Evolutionary conservation across 805 yeast genomes (phyloP).

Genomic region (Pichia californica): DNA sequence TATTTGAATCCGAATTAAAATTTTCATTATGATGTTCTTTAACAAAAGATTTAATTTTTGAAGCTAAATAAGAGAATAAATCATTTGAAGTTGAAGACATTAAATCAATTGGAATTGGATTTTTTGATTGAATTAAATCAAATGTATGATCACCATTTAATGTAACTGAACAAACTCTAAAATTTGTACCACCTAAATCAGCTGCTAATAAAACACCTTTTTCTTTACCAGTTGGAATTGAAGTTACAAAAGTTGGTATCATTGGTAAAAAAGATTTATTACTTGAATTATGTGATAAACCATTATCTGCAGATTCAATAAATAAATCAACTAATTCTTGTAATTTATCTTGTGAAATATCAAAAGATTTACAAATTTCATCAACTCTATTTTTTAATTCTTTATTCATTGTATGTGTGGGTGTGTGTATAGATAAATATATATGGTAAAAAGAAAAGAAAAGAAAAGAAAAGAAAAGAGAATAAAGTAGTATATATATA

Average conservation of each 20-base stretch:
- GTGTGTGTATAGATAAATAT: too few species aligned
- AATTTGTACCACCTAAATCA: constrained; percentile 94
- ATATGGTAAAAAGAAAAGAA: too few species aligned
- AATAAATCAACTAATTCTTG: constrained; percentile 48
- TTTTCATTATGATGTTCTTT: constrained; percentile 50
- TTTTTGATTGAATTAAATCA: constrained; percentile 66
- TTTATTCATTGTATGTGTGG: background rate
- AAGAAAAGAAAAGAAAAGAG: too few species aligned
- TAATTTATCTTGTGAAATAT: constrained; percentile 36
- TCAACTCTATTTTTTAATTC: constrained; percentile 16
- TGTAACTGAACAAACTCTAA: constrained; percentile 84
- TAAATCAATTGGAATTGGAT: constrained; percentile 70
- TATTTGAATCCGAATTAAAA: constrained; percentile 13
- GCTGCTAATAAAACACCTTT: constrained; percentile 81
- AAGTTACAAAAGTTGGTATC: constrained; percentile 90
- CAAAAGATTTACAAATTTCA: constrained; percentile 34
- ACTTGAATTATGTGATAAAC: constrained; percentile 38
- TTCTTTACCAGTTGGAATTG: constrained; percentile 81
- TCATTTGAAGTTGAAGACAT: constrained; percentile 63
- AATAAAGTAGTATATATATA: too few species aligned
- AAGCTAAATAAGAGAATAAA: constrained; percentile 70
- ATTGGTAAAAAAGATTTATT: constrained; percentile 59
- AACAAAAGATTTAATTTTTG: constrained; percentile 60
- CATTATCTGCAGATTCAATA: constrained; percentile 53
- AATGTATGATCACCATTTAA: constrained; percentile 78